Percentiles rank a stretch among this genome's conserved stretches.
These are phyloP conservation scores for Candida golubevii DNA, from an alignment of 805 yeast genomes.

Conservation along the genomic window DNA sequence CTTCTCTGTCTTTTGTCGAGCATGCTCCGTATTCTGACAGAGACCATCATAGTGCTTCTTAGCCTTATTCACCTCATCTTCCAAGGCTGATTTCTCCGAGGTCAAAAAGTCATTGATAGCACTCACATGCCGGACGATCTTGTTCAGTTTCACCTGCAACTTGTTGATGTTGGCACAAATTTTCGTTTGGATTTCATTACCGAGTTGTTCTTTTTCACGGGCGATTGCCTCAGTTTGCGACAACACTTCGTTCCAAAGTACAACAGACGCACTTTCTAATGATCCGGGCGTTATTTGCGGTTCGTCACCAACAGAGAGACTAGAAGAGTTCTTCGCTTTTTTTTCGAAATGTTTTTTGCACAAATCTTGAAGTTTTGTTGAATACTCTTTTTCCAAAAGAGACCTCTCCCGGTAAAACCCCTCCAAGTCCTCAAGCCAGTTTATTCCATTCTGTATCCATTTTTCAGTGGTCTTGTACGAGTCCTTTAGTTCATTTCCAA, in stretches of 20 bases:
- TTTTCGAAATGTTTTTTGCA: conserved; percentile 67
- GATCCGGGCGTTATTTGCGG: conserved; percentile 95
- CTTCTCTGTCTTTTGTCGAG: conserved; percentile 70
- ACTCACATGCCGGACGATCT: conserved; percentile 52
- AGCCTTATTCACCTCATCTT: conserved; percentile 55
- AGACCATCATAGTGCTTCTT: conserved; percentile 77
- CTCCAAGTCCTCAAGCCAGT: conserved; percentile 76
- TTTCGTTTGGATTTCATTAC: conserved; percentile 55
- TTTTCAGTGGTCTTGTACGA: conserved; percentile 70
- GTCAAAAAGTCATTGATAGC: conserved; percentile 56
- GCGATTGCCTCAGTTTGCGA: conserved; percentile 80
- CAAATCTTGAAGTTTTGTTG: conserved; percentile 59
- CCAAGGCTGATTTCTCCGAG: conserved; percentile 43
- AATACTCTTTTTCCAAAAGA: conserved; percentile 75
- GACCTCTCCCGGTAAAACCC: conserved; percentile 82
- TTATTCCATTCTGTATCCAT: conserved; percentile 73
- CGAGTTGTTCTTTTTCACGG: conserved; percentile 56
- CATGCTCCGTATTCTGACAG: conserved; percentile 76
- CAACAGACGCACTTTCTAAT: conserved; percentile 78
- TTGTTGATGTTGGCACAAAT: conserved; percentile 58
- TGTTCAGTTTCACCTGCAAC: conserved; percentile 50
- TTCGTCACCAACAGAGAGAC: conserved; percentile 80
- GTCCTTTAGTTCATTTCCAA: conserved; percentile 77
- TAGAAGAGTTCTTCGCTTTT: conserved; percentile 65
- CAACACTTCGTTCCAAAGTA: conserved; percentile 85